A percentile compares a stretch with the other conserved stretches of the same genome.
These are phyloP conservation scores for Fusarium hainanense DNA, from an alignment of 2,329 filamentous ascomycete genomes.

Conservation along the genomic window DNA sequence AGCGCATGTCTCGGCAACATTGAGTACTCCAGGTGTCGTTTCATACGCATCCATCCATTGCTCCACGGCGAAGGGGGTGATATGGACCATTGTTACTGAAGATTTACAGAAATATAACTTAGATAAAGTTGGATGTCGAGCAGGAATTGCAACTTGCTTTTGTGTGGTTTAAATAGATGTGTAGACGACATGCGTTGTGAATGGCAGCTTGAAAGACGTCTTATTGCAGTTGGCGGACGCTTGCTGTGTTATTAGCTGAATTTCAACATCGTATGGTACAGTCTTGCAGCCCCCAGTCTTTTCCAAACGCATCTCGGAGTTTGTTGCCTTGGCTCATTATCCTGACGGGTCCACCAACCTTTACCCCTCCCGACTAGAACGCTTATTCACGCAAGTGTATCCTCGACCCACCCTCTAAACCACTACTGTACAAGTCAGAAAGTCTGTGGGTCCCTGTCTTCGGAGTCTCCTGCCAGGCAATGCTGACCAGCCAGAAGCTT, in stretches of 20 bases:
- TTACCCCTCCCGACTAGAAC: background rate
- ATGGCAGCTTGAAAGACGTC: background rate
- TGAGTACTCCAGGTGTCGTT: conserved; percentile 66
- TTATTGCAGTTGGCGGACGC: background rate
- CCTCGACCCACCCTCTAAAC: background rate
- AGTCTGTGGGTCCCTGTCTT: background rate
- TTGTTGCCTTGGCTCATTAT: background rate
- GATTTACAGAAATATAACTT: no score
- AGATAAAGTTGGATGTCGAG: background rate
- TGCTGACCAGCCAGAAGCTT: no score
- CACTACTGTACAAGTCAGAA: background rate
- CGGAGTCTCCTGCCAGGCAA: background rate
- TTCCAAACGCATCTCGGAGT: background rate
- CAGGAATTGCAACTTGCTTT: background rate
- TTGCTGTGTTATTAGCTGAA: background rate
- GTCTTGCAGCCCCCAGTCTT: background rate
- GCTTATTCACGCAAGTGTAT: background rate
- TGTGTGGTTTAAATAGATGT: background rate
- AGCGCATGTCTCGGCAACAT: conserved; percentile 84
- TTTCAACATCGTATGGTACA: background rate
- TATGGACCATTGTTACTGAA: conserved; percentile 60
- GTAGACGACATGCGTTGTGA: background rate
- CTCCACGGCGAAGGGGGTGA: conserved; percentile 77
- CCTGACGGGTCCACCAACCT: background rate
- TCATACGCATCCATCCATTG: conserved; percentile 74